Evolutionary conservation across 352 stramenopile genomes (phyloP).

Genomic region (Elongisporangium anandrum): DNA sequence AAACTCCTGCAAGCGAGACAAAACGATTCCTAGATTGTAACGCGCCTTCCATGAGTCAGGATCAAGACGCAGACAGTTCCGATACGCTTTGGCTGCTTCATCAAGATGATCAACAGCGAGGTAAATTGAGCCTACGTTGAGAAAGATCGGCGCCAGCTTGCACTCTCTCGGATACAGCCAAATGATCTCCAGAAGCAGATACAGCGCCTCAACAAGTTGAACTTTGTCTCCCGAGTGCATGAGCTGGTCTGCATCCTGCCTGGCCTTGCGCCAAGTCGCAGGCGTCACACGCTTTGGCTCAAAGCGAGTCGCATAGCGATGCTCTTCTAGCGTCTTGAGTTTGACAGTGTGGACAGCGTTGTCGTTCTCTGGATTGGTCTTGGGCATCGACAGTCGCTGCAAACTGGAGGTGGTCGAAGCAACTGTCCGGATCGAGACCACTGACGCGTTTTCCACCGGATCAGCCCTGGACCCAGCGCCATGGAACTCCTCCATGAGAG

Average conservation of each 20-base stretch:
- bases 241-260: conserved; percentile 21
- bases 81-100: conserved; percentile 47
- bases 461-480: conserved; percentile 1
- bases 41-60: conserved; percentile 32
- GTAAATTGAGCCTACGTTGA: conserved; percentile 56
- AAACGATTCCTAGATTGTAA: conserved; percentile 44
- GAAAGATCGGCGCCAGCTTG: conserved; percentile 27
- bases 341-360: conserved; percentile 8
- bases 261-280: conserved; percentile 29
- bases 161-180: conserved; percentile 28
- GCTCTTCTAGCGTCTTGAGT: conserved; percentile 53
- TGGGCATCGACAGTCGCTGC: background rate
- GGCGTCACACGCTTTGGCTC: conserved; percentile 37
- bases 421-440: conserved; percentile 14
- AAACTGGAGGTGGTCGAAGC: background rate
- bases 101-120: conserved; percentile 41
- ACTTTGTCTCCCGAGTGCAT: conserved; percentile 24
- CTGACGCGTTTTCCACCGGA: conserved; percentile 12
- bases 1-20: conserved; percentile 43
- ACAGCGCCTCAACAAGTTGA: conserved; percentile 40
- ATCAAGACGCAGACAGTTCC: conserved; percentile 36
- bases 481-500: conserved; percentile 3
- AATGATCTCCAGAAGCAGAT: conserved; percentile 53
- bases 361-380: background rate
- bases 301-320: conserved; percentile 47